A percentile compares a stretch with the other conserved stretches of the same genome.
phyloP scores from a whole-genome alignment of 2,329 filamentous ascomycete genomes.

The Talaromyces rugulosus region DNA sequence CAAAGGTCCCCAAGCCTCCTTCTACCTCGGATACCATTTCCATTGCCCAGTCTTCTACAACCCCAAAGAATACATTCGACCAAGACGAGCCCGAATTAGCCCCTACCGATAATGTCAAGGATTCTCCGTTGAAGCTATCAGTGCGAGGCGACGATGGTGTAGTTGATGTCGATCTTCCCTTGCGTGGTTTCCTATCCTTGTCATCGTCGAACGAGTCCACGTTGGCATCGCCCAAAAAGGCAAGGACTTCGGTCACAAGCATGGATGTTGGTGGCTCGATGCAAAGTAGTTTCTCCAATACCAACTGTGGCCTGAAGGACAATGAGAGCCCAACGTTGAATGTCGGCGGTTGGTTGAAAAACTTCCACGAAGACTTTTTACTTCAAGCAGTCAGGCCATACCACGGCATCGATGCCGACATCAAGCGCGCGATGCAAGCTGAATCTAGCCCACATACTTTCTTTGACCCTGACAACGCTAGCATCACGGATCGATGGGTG shows the following conservation, averaged over 20 bases:
- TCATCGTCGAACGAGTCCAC: slow-evolving; percentile 43
- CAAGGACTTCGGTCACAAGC: slow-evolving; percentile 48
- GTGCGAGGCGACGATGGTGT: slow-evolving; percentile 57
- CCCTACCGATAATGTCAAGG: slow-evolving; percentile 30
- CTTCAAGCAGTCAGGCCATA: slow-evolving; percentile 57
- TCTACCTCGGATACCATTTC: slow-evolving; percentile 31
- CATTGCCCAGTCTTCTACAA: slow-evolving; percentile 25
- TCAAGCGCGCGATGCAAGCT: slow-evolving; percentile 53
- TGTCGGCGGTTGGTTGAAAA: slow-evolving; percentile 55
- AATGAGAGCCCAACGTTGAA: slow-evolving; percentile 48
- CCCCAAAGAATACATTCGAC: slow-evolving; percentile 16
- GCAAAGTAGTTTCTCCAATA: slow-evolving; percentile 37
- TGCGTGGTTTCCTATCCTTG: slow-evolving; percentile 49
- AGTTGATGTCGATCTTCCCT: slow-evolving; percentile 57
- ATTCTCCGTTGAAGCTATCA: slow-evolving; percentile 49
- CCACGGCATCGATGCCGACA: slow-evolving; percentile 48
- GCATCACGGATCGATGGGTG: slow-evolving; percentile 46
- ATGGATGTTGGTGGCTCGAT: slow-evolving; percentile 47
- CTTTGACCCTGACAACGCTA: slow-evolving; percentile 21
- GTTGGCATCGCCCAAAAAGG: slow-evolving; percentile 40
- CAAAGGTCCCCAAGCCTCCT: slow-evolving; percentile 8
- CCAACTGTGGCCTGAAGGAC: slow-evolving; percentile 27
- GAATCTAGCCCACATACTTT: slow-evolving; percentile 45
- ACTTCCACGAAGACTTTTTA: slow-evolving; percentile 56
- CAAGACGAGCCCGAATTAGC: slow-evolving; percentile 25